Evolutionary conservation across 768 basidiomycete species (phyloP).

Genomic region (Tylopilus intermedius): DNA sequence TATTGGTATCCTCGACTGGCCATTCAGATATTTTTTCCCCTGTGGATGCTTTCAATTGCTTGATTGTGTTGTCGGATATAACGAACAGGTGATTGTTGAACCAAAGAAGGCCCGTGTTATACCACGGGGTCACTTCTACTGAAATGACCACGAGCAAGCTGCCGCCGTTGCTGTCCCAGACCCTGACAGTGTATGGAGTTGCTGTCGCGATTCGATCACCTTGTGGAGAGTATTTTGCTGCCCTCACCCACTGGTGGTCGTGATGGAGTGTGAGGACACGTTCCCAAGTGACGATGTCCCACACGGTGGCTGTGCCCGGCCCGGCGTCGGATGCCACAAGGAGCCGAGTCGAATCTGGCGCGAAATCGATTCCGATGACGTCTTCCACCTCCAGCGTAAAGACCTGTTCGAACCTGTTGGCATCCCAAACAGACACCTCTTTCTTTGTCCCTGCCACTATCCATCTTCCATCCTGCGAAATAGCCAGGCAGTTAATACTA

Average conservation of each 20-base stretch:
- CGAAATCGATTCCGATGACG: too few species aligned
- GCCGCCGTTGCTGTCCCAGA: neutral
- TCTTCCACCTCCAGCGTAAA: too few species aligned
- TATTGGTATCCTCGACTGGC: neutral
- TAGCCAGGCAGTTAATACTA: too few species aligned
- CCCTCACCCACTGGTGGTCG: neutral
- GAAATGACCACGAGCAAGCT: neutral
- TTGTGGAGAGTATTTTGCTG: neutral
- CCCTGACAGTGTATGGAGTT: neutral
- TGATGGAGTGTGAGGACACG: neutral
- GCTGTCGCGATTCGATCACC: neutral
- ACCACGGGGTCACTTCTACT: neutral
- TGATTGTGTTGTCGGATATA: neutral
- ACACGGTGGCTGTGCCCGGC: neutral
- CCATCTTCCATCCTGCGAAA: too few species aligned
- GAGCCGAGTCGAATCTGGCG: neutral
- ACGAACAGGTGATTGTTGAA: neutral
- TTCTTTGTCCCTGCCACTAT: too few species aligned
- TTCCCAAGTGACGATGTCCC: neutral
- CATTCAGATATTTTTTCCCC: neutral
- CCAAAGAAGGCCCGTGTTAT: conserved; percentile 5
- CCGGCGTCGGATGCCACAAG: neutral
- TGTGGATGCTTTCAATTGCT: neutral
- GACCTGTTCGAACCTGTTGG: too few species aligned
- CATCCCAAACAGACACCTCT: too few species aligned